Percentiles rank a stretch among this genome's conserved stretches.
phyloP scores from a whole-genome alignment of 2,329 filamentous ascomycete species.

The Ophiostoma sp. region DNA sequence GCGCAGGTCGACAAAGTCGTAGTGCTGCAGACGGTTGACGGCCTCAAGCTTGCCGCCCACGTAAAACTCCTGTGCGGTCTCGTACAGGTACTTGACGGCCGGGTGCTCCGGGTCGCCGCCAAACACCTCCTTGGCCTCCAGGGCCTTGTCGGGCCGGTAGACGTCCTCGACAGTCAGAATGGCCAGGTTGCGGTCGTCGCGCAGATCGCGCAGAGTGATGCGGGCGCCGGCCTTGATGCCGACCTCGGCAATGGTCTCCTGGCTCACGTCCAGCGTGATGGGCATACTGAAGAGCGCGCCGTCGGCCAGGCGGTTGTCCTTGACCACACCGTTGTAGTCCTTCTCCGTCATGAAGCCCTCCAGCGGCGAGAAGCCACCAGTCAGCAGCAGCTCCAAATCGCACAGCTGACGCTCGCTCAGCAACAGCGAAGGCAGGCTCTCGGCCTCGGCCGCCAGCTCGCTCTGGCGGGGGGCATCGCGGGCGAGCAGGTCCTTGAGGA shows the following conservation, averaged over 20 bases:
- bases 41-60: slow-evolving; percentile 95
- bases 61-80: slow-evolving; percentile 81
- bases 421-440: slow-evolving; percentile 78
- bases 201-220: slow-evolving; percentile 88
- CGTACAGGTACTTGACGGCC: slow-evolving; percentile 85
- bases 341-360: slow-evolving; percentile 98
- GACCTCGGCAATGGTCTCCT: slow-evolving; percentile 71
- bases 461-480: slow-evolving; percentile 82
- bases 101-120: slow-evolving; percentile 90
- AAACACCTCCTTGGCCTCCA: slow-evolving; percentile 93
- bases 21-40: slow-evolving; percentile 93
- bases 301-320: slow-evolving; percentile 80
- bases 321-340: slow-evolving; percentile 93
- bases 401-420: slow-evolving; percentile 94
- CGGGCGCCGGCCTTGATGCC: slow-evolving; percentile 78
- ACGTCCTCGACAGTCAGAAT: slow-evolving; percentile 95
- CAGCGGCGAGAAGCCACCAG: slow-evolving; percentile 94
- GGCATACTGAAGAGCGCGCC: slow-evolving; percentile 95
- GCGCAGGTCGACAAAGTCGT: slow-evolving; percentile 95
- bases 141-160: slow-evolving; percentile 86
- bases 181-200: slow-evolving; percentile 92
- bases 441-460: slow-evolving; percentile 80
- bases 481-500: slow-evolving; percentile 96
- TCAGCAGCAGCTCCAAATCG: slow-evolving; percentile 95
- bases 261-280: slow-evolving; percentile 84